Conservation (phyloP, 768 basidiomycete genomes). For the Mycena indigotica region DNA sequence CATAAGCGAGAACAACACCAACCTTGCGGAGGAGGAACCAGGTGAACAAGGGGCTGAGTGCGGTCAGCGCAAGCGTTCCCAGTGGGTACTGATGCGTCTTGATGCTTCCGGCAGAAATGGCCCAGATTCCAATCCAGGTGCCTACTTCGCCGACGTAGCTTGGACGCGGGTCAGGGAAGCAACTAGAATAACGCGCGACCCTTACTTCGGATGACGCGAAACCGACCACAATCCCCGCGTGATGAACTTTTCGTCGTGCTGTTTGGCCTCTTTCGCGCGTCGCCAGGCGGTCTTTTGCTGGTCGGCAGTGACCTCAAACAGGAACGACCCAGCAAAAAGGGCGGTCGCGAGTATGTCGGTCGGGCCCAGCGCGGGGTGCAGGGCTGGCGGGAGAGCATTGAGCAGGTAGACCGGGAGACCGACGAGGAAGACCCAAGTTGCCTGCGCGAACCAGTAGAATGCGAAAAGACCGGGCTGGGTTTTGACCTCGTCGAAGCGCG, state of each 20-base stretch:
- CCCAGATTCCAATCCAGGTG: slow-evolving; percentile 69
- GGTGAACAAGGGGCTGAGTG: slow-evolving; percentile 62
- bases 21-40: slow-evolving; percentile 61
- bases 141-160: slow-evolving; percentile 77
- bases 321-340: slow-evolving; percentile 56
- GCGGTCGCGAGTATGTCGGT: slow-evolving; percentile 58
- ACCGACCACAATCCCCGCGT: slow-evolving; percentile 66
- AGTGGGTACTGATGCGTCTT: slow-evolving; percentile 47
- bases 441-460: slow-evolving; percentile 64
- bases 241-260: slow-evolving; percentile 74
- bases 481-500: slow-evolving; percentile 62
- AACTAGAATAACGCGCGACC: no score
- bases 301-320: slow-evolving; percentile 67
- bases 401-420: slow-evolving; percentile 70
- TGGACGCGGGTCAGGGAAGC: neutral
- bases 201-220: slow-evolving; percentile 75
- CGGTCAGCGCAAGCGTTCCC: slow-evolving; percentile 47
- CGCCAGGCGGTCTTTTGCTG: slow-evolving; percentile 68
- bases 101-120: slow-evolving; percentile 53
- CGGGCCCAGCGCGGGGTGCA: slow-evolving; percentile 52
- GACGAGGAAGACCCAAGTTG: slow-evolving; percentile 68
- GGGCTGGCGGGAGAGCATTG: slow-evolving; percentile 53
- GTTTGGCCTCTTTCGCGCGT: slow-evolving; percentile 56
- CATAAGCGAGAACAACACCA: no score
- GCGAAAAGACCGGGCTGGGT: slow-evolving; percentile 47